A percentile compares a stretch with the other conserved stretches of the same genome.
phyloP scores from a whole-genome alignment of 495 filamentous ascomycete genomes.

The Thozetella sp. region DNA sequence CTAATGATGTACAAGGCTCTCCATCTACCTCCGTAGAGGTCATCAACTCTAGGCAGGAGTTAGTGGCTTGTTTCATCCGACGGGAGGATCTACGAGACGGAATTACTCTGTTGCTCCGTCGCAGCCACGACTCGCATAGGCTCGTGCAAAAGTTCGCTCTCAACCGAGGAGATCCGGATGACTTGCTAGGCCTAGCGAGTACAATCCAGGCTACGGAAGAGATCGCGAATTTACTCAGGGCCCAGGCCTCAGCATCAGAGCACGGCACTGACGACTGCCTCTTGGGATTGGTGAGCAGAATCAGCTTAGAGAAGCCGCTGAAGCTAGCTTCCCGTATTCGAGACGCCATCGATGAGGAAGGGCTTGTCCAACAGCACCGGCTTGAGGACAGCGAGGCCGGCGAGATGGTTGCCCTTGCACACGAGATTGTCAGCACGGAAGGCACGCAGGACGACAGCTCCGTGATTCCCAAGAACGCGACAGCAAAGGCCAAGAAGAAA shows the following conservation, averaged over 20 bases:
- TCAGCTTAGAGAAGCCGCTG: constrained; percentile 69
- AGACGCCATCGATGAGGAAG: constrained; percentile 90
- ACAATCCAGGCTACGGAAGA: constrained; percentile 80
- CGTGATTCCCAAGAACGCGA: constrained; percentile 38
- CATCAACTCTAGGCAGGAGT: constrained; percentile 80
- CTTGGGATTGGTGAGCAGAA: constrained; percentile 54
- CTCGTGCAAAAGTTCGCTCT: constrained; percentile 92
- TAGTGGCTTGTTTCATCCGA: constrained; percentile 74
- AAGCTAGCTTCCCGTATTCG: constrained; percentile 71
- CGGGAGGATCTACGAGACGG: constrained; percentile 66
- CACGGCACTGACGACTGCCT: constrained; percentile 39
- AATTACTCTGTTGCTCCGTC: constrained; percentile 66
- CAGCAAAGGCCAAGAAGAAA: constrained; percentile 39
- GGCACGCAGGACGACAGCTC: constrained; percentile 42
- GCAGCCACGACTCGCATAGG: constrained; percentile 83
- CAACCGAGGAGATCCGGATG: constrained; percentile 91
- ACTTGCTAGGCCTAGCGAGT: constrained; percentile 77
- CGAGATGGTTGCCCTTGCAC: constrained; percentile 67
- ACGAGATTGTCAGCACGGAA: constrained; percentile 65
- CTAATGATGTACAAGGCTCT: constrained; percentile 47
- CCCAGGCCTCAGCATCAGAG: constrained; percentile 10
- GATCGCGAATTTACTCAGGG: constrained; percentile 49
- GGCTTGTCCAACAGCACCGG: constrained; percentile 75
- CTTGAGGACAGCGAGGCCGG: constrained; percentile 72
- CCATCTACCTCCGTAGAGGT: constrained; percentile 81